Conservation (phyloP, 2,329 filamentous ascomycete genomes). For the Cordyceps militaris region DNA sequence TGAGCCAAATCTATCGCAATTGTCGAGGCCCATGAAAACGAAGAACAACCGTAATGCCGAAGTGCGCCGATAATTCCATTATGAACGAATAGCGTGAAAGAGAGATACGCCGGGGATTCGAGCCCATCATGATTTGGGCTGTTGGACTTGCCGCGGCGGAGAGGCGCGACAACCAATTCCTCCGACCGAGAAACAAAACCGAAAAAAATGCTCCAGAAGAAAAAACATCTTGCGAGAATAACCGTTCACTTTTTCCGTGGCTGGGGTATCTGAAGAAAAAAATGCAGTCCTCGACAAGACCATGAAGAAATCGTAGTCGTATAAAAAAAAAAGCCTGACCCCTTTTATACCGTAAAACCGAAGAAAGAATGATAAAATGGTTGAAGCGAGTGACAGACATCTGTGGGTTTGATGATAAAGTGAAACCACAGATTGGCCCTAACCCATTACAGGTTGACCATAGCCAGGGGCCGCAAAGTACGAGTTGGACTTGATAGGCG, state of each 20-base stretch:
- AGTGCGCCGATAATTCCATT: conserved; percentile 29
- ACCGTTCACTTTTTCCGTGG: conserved; percentile 28
- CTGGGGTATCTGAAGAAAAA: conserved; percentile 31
- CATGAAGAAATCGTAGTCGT: conserved; percentile 27
- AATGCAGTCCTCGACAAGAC: conserved; percentile 26
- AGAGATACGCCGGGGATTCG: not conserved
- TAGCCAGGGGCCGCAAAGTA: conserved; percentile 46
- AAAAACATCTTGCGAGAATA: conserved; percentile 12
- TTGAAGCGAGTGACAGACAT: conserved; percentile 18
- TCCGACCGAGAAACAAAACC: conserved; percentile 8
- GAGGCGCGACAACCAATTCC: not conserved
- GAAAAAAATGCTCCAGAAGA: conserved; percentile 19
- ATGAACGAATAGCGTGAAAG: conserved; percentile 24
- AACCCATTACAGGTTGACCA: conserved; percentile 50
- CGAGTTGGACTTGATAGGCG: conserved; percentile 37
- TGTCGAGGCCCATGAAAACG: conserved; percentile 17
- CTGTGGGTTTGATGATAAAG: conserved; percentile 13
- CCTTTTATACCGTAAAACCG: conserved; percentile 22
- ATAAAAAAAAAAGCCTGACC: conserved; percentile 19
- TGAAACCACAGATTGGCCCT: conserved; percentile 22
- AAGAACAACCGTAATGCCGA: conserved; percentile 14
- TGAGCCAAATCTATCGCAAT: conserved; percentile 14
- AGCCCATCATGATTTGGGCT: not conserved
- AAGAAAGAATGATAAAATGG: conserved; percentile 10
- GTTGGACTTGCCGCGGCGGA: not conserved